phyloP scores from a whole-genome alignment of 2,329 filamentous ascomycete genomes.

The Elsinoe ampelina region DNA sequence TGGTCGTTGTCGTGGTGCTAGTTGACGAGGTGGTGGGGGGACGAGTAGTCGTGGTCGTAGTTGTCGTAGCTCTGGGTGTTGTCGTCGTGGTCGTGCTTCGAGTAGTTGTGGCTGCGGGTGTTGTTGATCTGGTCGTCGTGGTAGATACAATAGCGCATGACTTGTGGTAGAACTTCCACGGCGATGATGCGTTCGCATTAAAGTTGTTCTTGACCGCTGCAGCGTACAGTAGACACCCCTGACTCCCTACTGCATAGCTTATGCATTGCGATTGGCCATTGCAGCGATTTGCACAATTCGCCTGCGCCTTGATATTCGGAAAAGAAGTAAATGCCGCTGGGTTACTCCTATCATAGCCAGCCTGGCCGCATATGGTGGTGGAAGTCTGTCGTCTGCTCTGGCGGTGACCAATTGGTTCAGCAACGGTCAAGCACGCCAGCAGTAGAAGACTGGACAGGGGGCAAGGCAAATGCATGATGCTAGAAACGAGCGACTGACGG shows the following conservation, averaged over 20 bases:
- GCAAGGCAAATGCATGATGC: no score
- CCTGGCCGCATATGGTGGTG: not conserved
- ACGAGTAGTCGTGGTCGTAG: not conserved
- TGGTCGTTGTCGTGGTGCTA: not conserved
- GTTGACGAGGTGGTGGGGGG: no score
- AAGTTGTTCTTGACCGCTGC: not conserved
- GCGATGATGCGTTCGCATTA: not conserved
- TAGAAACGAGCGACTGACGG: no score
- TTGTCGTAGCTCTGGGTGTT: not conserved
- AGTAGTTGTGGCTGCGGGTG: not conserved
- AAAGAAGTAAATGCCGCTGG: not conserved
- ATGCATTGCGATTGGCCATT: not conserved
- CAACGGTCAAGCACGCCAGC: not conserved
- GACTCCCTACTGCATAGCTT: not conserved
- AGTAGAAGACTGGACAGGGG: not conserved
- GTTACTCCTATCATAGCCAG: not conserved
- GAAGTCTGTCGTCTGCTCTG: not conserved
- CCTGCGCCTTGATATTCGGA: not conserved
- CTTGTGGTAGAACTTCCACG: conserved; percentile 7
- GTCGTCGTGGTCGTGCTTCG: not conserved
- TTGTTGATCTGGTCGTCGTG: not conserved
- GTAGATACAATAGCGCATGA: not conserved
- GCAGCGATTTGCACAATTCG: not conserved
- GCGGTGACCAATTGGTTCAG: not conserved
- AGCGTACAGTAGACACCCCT: not conserved